A percentile compares a stretch with the other conserved stretches of the same genome.
These are phyloP conservation scores for Phaeosphaeriaceae sp. DNA, from an alignment of 2,329 filamentous ascomycete genomes.

Conservation along the genomic window DNA sequence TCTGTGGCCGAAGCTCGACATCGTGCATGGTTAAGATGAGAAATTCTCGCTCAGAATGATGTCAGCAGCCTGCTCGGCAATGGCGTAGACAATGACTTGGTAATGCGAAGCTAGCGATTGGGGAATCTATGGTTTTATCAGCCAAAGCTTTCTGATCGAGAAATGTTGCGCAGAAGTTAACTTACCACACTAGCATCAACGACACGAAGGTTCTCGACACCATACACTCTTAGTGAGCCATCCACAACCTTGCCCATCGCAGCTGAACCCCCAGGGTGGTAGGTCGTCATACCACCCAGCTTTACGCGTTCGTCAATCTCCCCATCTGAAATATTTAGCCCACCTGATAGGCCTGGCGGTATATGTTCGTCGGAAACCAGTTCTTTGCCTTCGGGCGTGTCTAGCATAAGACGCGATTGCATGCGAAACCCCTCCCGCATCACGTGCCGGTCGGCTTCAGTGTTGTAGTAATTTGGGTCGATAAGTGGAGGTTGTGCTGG, in stretches of 20 bases:
- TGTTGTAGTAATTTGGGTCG: conserved; percentile 59
- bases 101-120: conserved; percentile 30
- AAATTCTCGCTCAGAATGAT: conserved; percentile 1
- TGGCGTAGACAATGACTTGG: conserved; percentile 13
- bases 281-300: conserved; percentile 54
- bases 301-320: conserved; percentile 58
- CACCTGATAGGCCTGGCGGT: conserved; percentile 47
- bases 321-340: conserved; percentile 55
- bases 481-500: conserved; percentile 57
- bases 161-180: background rate
- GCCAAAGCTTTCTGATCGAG: background rate
- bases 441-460: conserved; percentile 57
- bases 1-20: too few relatives aligned
- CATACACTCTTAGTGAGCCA: conserved; percentile 57
- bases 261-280: conserved; percentile 65
- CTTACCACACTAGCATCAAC: conserved; percentile 37
- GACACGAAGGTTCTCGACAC: conserved; percentile 59
- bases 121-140: conserved; percentile 19
- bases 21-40: background rate
- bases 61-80: conserved; percentile 5
- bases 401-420: conserved; percentile 50
- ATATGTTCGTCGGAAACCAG: conserved; percentile 51
- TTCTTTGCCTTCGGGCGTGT: conserved; percentile 55
- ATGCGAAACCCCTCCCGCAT: conserved; percentile 59
- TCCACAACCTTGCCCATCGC: conserved; percentile 63